phyloP scores from a whole-genome alignment of 1,284 basidiomycete species.

The Chondrostereum purpureum region DNA sequence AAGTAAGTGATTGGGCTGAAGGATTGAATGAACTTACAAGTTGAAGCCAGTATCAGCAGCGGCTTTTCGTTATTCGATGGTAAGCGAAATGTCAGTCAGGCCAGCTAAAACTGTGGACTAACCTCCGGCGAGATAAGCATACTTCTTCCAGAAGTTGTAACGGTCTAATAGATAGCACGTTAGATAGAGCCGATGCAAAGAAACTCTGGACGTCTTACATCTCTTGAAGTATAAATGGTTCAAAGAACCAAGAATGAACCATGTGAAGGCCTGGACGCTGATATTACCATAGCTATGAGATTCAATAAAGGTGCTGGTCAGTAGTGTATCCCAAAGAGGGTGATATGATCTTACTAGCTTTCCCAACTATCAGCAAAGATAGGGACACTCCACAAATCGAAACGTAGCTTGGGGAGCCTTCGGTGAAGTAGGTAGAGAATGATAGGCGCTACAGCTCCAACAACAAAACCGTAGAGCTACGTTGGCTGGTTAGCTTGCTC shows the following conservation, averaged over 20 bases:
- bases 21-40: constrained; percentile 9
- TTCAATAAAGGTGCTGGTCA: constrained; percentile 1
- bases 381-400: constrained; percentile 18
- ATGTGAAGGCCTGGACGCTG: constrained; percentile 16
- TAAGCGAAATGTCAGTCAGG: no score
- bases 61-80: no score
- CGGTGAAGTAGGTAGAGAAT: constrained; percentile 18
- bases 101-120: no score
- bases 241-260: constrained; percentile 18
- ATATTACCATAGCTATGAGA: constrained; percentile 16
- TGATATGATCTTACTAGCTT: constrained; percentile 6
- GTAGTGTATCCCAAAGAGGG: not conserved
- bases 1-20: not conserved
- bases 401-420: constrained; percentile 15
- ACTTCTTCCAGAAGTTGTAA: constrained; percentile 22
- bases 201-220: constrained; percentile 9
- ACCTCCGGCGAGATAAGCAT: constrained; percentile 17
- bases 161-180: constrained; percentile 8
- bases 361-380: constrained; percentile 12
- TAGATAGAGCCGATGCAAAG: not conserved
- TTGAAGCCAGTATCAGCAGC: constrained; percentile 22
- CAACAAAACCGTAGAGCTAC: constrained; percentile 19
- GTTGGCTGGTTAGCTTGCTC: not conserved
- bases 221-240: constrained; percentile 21
- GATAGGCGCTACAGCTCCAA: constrained; percentile 17